A percentile compares a stretch with the other conserved stretches of the same genome.
Conservation (phyloP, 768 basidiomycete genomes). For the Fistulinella prunicolor region DNA sequence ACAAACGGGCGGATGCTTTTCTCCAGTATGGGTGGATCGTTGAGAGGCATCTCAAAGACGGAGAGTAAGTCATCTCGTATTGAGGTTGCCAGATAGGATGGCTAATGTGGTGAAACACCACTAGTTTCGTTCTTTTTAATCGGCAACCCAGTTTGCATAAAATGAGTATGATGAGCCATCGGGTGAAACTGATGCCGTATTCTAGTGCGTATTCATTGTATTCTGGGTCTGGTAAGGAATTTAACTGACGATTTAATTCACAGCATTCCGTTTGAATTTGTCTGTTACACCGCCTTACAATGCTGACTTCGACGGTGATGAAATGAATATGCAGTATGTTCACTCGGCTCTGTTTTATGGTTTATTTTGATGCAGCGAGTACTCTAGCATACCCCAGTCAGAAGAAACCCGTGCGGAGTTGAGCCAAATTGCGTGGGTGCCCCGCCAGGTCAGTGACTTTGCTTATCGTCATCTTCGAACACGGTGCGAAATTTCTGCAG, state of each 20-base stretch:
- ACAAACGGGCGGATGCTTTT: conserved; percentile 92
- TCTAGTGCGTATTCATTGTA: conserved; percentile 74
- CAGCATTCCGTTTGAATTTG: conserved; percentile 95
- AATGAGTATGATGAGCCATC: conserved; percentile 99
- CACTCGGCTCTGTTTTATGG: background rate
- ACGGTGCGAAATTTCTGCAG: conserved; percentile 37
- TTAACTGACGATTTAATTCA: conserved; percentile 16
- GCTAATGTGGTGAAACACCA: conserved; percentile 3
- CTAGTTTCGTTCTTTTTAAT: conserved; percentile 67
- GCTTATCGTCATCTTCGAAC: background rate
- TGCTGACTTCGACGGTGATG: conserved; percentile 99
- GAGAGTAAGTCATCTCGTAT: conserved; percentile 71
- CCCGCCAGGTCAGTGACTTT: conserved; percentile 68
- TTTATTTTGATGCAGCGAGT: conserved; percentile 8
- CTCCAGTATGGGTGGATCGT: conserved; percentile 99
- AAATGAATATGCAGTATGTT: conserved; percentile 99
- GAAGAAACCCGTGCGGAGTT: conserved; percentile 98
- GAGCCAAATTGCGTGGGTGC: conserved; percentile 98
- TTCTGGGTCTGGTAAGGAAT: background rate
- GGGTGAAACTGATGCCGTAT: conserved; percentile 95
- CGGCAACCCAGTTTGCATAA: conserved; percentile 98
- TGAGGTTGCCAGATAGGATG: background rate
- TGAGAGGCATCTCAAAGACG: conserved; percentile 95
- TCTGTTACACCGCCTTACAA: conserved; percentile 99
- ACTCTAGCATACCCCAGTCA: conserved; percentile 84